A percentile compares a stretch with the other conserved stretches of the same genome.
These are phyloP conservation scores for Puya raimondii DNA, from an alignment of 176 grass and related monocot species.

Conservation along the genomic window DNA sequence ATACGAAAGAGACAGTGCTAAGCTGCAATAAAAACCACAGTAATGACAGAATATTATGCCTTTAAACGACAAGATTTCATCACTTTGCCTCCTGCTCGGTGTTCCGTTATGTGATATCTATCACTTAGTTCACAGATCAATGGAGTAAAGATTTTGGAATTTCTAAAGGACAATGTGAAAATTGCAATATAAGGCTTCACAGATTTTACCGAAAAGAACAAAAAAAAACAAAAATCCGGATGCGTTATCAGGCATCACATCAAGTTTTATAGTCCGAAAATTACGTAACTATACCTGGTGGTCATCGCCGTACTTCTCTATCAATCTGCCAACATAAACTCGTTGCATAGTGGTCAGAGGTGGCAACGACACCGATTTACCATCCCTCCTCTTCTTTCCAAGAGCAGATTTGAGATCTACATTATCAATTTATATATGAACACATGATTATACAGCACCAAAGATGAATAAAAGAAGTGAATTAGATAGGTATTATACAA, in stretches of 20 bases:
- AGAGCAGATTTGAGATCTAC: constrained; percentile 82
- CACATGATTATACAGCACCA: constrained; percentile 16
- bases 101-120: too few relatives aligned
- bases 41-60: too few relatives aligned
- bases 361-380: constrained; percentile 53
- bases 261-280: background rate
- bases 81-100: too few relatives aligned
- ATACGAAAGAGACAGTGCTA: background rate
- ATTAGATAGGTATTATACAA: background rate
- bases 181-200: background rate
- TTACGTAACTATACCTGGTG: constrained; percentile 46
- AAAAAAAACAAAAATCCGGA: background rate
- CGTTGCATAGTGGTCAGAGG: constrained; percentile 71
- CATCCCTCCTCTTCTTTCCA: constrained; percentile 74
- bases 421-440: constrained; percentile 8
- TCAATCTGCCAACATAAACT: constrained; percentile 52
- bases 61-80: too few relatives aligned
- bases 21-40: background rate
- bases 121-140: too few relatives aligned
- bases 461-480: background rate
- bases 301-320: constrained; percentile 79
- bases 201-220: background rate
- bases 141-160: too few relatives aligned
- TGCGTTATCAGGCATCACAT: background rate
- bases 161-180: too few relatives aligned